Percentiles rank a stretch among this genome's conserved stretches.
These are phyloP conservation scores for Cymodocea nodosa DNA, from an alignment of 116 monocot species.

Conservation along the genomic window DNA sequence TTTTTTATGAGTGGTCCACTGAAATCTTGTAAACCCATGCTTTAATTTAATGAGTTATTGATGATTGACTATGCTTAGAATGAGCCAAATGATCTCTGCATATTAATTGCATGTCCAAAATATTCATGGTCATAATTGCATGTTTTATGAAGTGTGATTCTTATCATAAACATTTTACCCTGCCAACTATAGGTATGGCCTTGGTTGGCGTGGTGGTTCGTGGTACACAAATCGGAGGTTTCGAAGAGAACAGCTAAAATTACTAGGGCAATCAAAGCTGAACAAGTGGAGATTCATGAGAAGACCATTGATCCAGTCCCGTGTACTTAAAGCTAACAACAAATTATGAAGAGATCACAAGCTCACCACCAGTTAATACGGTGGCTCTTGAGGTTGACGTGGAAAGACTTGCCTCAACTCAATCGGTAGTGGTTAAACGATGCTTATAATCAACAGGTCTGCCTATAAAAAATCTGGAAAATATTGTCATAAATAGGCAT, in stretches of 20 bases:
- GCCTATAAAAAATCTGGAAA: too few species aligned
- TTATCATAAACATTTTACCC: not conserved
- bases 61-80: too few species aligned
- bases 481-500: too few species aligned
- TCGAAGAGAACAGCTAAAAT: conserved; percentile 60
- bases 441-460: too few species aligned
- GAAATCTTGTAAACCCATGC: too few species aligned
- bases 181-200: conserved; percentile 41
- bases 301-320: conserved; percentile 5
- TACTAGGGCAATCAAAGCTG: conserved; percentile 62
- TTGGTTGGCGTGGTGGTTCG: conserved; percentile 84
- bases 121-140: not conserved
- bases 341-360: not conserved
- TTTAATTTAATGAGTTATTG: too few species aligned
- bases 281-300: conserved; percentile 45
- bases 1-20: too few species aligned
- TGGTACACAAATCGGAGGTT: conserved; percentile 68
- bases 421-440: too few species aligned
- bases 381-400: not conserved
- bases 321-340: not conserved
- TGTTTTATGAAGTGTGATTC: not conserved
- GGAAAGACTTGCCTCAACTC: too few species aligned
- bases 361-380: not conserved
- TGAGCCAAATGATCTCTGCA: too few species aligned
- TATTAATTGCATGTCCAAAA: too few species aligned